A percentile compares a stretch with the other conserved stretches of the same genome.
phyloP scores from a whole-genome alignment of 2,329 filamentous ascomycete genomes.

The Cladophialophora carrionii region DNA sequence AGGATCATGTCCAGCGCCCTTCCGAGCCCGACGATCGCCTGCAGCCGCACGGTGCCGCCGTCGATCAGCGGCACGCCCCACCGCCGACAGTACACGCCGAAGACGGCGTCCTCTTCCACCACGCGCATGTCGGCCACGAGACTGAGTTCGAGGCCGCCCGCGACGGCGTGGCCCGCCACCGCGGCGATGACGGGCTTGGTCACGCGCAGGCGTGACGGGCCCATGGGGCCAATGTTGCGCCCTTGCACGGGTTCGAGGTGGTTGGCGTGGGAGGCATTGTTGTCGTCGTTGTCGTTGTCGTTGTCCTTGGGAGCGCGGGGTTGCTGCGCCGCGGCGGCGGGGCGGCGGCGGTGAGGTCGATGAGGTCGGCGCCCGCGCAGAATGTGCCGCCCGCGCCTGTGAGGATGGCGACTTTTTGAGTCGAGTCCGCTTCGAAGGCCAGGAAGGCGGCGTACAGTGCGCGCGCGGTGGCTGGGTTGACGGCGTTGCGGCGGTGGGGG shows the following conservation, averaged over 20 bases:
- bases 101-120: conserved; percentile 57
- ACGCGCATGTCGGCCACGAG: conserved; percentile 59
- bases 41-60: conserved; percentile 58
- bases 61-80: conserved; percentile 59
- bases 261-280: conserved; percentile 10
- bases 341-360: conserved; percentile 18
- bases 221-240: conserved; percentile 55
- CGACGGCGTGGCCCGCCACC: conserved; percentile 58
- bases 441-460: conserved; percentile 55
- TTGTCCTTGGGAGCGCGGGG: background rate
- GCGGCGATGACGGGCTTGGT: conserved; percentile 59
- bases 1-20: conserved; percentile 62
- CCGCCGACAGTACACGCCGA: conserved; percentile 61
- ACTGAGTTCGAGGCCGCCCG: conserved; percentile 58
- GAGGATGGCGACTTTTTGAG: conserved; percentile 59
- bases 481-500: conserved; percentile 56
- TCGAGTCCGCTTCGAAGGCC: conserved; percentile 54
- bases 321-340: no score
- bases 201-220: conserved; percentile 55
- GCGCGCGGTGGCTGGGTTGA: conserved; percentile 54
- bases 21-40: conserved; percentile 57
- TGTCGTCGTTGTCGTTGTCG: background rate
- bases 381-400: conserved; percentile 55
- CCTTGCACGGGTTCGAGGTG: conserved; percentile 43
- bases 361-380: conserved; percentile 59